Conservation (phyloP, 2,329 filamentous ascomycete genomes). For the Claviceps citrina region DNA sequence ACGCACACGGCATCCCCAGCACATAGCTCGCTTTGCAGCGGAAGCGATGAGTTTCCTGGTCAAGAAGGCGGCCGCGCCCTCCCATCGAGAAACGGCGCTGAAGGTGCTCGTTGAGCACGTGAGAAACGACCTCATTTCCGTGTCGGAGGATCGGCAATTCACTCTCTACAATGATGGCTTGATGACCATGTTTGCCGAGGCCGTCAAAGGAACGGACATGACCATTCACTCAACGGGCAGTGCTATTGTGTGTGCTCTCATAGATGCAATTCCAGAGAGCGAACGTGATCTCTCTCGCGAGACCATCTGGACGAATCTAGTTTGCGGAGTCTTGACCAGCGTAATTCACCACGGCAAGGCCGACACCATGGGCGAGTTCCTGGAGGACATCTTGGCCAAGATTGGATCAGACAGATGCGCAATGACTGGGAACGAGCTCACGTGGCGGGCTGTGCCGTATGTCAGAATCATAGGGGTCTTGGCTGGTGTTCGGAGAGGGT, state of each 20-base stretch:
- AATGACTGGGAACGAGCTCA: conserved; percentile 6
- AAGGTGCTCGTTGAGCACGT: conserved; percentile 56
- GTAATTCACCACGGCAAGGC: conserved; percentile 66
- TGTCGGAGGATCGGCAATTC: conserved; percentile 39
- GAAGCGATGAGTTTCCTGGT: conserved; percentile 91
- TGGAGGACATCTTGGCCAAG: conserved; percentile 44
- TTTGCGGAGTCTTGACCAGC: conserved; percentile 64
- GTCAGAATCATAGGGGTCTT: conserved; percentile 50
- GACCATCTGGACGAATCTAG: conserved; percentile 45
- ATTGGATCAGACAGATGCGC: conserved; percentile 23
- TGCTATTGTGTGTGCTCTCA: conserved; percentile 35
- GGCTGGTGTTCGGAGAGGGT: conserved; percentile 68
- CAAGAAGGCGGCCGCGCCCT: conserved; percentile 68
- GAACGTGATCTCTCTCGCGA: conserved; percentile 32
- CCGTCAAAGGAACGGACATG: conserved; percentile 48
- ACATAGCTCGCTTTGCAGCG: conserved; percentile 82
- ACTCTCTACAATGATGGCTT: conserved; percentile 69
- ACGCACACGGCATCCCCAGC: conserved; percentile 63
- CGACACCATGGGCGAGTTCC: conserved; percentile 56
- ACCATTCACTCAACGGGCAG: conserved; percentile 45
- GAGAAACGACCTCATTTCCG: conserved; percentile 47
- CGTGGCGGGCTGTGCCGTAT: conserved; percentile 31
- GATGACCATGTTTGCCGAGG: conserved; percentile 84
- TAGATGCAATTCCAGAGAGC: conserved; percentile 34
- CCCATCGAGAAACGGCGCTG: conserved; percentile 60